Evolutionary conservation across 805 yeast species (phyloP).

Genomic region (Ogataea chonburiensis): DNA sequence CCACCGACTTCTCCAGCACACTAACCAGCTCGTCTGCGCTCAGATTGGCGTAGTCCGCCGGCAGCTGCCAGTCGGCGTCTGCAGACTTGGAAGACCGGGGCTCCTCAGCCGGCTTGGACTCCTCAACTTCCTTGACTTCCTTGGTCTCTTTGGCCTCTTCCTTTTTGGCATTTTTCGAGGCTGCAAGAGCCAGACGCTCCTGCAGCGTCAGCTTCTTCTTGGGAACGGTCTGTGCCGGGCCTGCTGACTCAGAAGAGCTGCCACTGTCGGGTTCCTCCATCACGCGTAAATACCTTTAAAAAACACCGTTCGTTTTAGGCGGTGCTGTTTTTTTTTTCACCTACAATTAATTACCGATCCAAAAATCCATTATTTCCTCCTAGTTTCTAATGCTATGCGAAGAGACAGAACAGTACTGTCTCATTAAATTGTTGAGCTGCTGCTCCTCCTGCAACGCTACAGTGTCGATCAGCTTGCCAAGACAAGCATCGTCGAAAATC

Average conservation of each 20-base stretch:
- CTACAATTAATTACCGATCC: too few relatives aligned
- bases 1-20: slow-evolving; percentile 12
- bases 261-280: slow-evolving; percentile 9
- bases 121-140: slow-evolving; percentile 2
- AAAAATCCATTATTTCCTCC: neutral
- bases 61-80: slow-evolving; percentile 12
- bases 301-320: slow-evolving; percentile 1
- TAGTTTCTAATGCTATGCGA: slow-evolving; percentile 10
- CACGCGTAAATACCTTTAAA: slow-evolving; percentile 1
- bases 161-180: slow-evolving; percentile 38
- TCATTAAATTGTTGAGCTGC: slow-evolving; percentile 34
- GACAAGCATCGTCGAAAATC: slow-evolving; percentile 23
- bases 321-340: slow-evolving; percentile 2
- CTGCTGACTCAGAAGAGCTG: slow-evolving; percentile 1
- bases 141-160: slow-evolving; percentile 3
- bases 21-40: slow-evolving; percentile 15
- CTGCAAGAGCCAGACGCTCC: slow-evolving; percentile 83
- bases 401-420: slow-evolving; percentile 32
- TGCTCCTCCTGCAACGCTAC: slow-evolving; percentile 36
- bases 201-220: slow-evolving; percentile 73
- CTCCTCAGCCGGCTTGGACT: slow-evolving; percentile 1
- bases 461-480: slow-evolving; percentile 30
- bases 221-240: slow-evolving; percentile 18
- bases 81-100: neutral
- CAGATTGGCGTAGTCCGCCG: slow-evolving; percentile 15